These are phyloP conservation scores for Berkeleyomyces basicola DNA, from an alignment of 2,329 filamentous ascomycete species.

Conservation along the genomic window DNA sequence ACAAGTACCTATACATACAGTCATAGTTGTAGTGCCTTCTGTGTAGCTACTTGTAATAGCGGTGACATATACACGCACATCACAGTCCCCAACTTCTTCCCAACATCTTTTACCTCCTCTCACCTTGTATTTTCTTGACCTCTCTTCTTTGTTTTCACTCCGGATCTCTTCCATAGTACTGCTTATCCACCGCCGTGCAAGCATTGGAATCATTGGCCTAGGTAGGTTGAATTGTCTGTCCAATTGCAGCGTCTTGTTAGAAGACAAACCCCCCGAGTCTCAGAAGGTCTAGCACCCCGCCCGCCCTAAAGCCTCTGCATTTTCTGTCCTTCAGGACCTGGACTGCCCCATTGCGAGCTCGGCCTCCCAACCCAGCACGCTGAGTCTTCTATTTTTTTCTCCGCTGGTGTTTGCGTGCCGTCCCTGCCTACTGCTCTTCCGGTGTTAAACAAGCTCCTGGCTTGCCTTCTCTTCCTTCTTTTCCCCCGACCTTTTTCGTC, in stretches of 20 bases:
- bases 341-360: neutral
- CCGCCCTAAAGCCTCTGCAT: too few species aligned
- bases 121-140: neutral
- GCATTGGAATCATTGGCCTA: neutral
- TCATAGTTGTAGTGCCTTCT: neutral
- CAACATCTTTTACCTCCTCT: conserved; percentile 7
- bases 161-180: neutral
- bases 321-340: neutral
- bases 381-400: neutral
- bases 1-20: neutral
- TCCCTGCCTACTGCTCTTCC: neutral
- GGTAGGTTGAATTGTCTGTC: neutral
- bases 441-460: neutral
- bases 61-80: neutral
- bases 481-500: conserved; percentile 4
- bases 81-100: conserved; percentile 2
- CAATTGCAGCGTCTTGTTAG: neutral
- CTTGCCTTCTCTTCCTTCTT: neutral
- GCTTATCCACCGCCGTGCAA: neutral
- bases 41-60: neutral
- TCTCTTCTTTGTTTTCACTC: neutral
- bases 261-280: neutral
- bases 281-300: neutral
- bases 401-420: neutral
- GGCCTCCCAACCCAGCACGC: neutral